A percentile compares a stretch with the other conserved stretches of the same genome.
These are phyloP conservation scores for Lotmaria passim DNA, from an alignment of 208 protist species.

Conservation along the genomic window DNA sequence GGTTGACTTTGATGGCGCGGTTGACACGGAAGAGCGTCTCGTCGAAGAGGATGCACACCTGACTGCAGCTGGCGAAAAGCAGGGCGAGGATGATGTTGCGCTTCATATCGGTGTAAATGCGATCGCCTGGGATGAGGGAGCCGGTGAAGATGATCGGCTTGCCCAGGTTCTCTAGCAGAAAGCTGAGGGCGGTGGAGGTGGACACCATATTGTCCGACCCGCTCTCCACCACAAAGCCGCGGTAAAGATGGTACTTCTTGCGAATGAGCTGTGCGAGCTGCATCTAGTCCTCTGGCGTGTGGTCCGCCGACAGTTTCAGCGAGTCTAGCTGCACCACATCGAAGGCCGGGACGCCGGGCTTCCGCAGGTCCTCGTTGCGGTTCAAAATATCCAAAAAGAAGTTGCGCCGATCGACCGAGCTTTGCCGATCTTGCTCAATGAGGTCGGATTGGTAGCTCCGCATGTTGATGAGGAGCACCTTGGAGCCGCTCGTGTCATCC, in stretches of 20 bases:
- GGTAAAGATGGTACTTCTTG: slow-evolving; percentile 88
- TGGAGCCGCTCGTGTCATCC: slow-evolving; percentile 23
- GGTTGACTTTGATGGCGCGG: slow-evolving; percentile 84
- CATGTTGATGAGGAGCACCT: slow-evolving; percentile 79
- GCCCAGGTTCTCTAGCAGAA: slow-evolving; percentile 96
- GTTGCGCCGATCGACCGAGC: slow-evolving; percentile 10
- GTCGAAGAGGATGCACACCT: slow-evolving; percentile 95
- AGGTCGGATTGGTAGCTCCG: slow-evolving; percentile 52
- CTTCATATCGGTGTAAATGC: slow-evolving; percentile 90
- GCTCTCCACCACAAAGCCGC: slow-evolving; percentile 97
- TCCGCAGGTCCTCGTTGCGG: slow-evolving; percentile 66
- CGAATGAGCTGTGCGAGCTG: slow-evolving; percentile 71
- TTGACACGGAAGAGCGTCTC: slow-evolving; percentile 95
- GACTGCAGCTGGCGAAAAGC: slow-evolving; percentile 80
- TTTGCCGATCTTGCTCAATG: slow-evolving; percentile 22
- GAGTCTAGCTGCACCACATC: slow-evolving; percentile 55
- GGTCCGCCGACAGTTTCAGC: slow-evolving; percentile 72
- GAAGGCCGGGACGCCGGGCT: slow-evolving; percentile 61
- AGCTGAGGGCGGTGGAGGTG: slow-evolving; percentile 95
- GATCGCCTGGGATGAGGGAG: slow-evolving; percentile 87
- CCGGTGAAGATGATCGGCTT: slow-evolving; percentile 98
- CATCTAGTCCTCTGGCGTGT: slow-evolving; percentile 73
- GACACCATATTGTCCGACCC: slow-evolving; percentile 97
- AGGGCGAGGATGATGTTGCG: slow-evolving; percentile 87
- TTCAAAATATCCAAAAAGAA: slow-evolving; percentile 63